These are phyloP conservation scores for Lodderomyces theae DNA, from an alignment of 1,139 yeast genomes.

Conservation along the genomic window DNA sequence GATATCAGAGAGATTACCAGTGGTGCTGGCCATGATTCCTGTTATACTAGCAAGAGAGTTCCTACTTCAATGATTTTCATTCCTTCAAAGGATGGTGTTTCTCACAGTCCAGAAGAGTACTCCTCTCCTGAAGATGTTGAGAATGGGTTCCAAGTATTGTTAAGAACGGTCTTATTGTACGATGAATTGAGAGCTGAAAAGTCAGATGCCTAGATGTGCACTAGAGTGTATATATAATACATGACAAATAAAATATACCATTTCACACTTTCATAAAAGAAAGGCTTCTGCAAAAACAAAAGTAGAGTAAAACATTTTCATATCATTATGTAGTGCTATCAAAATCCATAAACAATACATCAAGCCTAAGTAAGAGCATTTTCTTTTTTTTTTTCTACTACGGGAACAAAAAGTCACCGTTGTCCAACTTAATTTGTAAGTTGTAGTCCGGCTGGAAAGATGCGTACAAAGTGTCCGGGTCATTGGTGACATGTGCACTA, in stretches of 20 bases:
- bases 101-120: conserved; percentile 68
- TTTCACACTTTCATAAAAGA: no score
- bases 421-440: conserved; percentile 15
- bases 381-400: not conserved
- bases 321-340: no score
- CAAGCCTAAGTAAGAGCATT: no score
- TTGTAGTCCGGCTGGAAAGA: conserved; percentile 60
- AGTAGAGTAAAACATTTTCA: no score
- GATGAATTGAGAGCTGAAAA: conserved; percentile 28
- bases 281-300: no score
- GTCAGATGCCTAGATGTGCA: not conserved
- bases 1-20: conserved; percentile 49
- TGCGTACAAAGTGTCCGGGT: conserved; percentile 59
- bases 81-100: conserved; percentile 68
- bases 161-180: conserved; percentile 57
- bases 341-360: no score
- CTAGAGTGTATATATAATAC: not conserved
- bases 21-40: conserved; percentile 77
- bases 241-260: no score
- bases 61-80: conserved; percentile 77
- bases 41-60: conserved; percentile 51
- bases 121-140: conserved; percentile 61
- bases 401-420: conserved; percentile 9
- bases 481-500: conserved; percentile 56
- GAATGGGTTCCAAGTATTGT: conserved; percentile 56